A percentile compares a stretch with the other conserved stretches of the same genome.
Conservation (phyloP, 1,284 basidiomycete genomes). For the Microbotryum lychnidis-dioicae region DNA sequence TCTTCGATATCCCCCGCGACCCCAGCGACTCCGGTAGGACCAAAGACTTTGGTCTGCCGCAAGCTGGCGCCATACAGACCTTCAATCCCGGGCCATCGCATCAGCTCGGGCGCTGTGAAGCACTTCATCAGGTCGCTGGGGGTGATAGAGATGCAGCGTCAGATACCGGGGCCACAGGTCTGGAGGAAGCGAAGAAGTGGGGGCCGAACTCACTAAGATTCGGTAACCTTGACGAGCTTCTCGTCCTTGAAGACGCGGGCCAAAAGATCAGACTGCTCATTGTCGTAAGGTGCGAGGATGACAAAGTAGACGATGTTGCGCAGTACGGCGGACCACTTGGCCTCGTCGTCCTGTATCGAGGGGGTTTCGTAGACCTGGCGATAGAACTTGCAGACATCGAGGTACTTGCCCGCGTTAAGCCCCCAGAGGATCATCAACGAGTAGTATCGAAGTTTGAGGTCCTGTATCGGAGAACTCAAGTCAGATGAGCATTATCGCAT, state of each 20-base stretch:
- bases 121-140: slow-evolving; percentile 86
- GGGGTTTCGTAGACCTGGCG: slow-evolving; percentile 95
- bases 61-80: slow-evolving; percentile 77
- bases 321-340: slow-evolving; percentile 34
- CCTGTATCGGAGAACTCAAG: slow-evolving; percentile 47
- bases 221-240: slow-evolving; percentile 61
- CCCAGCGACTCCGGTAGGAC: slow-evolving; percentile 29
- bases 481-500: not conserved
- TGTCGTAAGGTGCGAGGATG: slow-evolving; percentile 84
- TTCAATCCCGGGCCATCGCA: slow-evolving; percentile 98
- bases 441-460: slow-evolving; percentile 91
- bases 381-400: slow-evolving; percentile 92
- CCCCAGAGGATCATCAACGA: slow-evolving; percentile 93
- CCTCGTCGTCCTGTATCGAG: slow-evolving; percentile 30
- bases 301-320: slow-evolving; percentile 86
- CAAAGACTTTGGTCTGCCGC: slow-evolving; percentile 71
- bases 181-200: slow-evolving; percentile 6
- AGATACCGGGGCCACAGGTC: not conserved
- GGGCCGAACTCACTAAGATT: slow-evolving; percentile 64
- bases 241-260: slow-evolving; percentile 67
- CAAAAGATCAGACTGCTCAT: slow-evolving; percentile 96
- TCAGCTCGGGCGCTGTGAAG: slow-evolving; percentile 89
- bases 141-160: not conserved
- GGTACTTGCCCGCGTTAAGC: slow-evolving; percentile 71
- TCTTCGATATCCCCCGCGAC: slow-evolving; percentile 34